These are phyloP conservation scores for Entophlyctis luteolus DNA, from an alignment of 192 early-diverging fungal species.

Conservation along the genomic window DNA sequence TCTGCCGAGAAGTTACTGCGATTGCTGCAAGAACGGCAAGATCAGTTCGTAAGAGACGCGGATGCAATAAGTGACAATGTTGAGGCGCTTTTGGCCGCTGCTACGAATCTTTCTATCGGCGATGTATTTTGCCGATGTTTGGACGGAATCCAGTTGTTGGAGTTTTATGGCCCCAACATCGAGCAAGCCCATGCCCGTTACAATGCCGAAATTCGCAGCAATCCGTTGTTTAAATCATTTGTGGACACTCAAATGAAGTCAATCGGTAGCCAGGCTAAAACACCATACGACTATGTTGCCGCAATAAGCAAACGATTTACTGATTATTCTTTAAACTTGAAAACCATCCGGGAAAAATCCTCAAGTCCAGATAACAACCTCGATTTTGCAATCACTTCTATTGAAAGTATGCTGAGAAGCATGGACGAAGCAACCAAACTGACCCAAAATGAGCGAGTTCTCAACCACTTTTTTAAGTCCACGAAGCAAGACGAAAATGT, in stretches of 20 bases:
- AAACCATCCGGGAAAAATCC: background rate
- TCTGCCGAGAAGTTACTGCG: background rate
- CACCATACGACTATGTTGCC: background rate
- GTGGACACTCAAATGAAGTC: background rate
- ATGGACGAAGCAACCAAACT: slow-evolving; percentile 6
- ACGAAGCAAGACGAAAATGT: background rate
- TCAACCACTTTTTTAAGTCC: background rate
- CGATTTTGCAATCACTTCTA: background rate
- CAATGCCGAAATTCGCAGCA: background rate
- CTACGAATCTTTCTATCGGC: background rate
- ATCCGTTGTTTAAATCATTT: background rate
- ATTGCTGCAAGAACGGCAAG: background rate
- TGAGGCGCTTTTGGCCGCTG: background rate
- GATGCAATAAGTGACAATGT: background rate
- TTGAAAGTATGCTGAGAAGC: background rate
- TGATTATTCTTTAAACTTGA: slow-evolving; percentile 2
- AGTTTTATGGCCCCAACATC: slow-evolving; percentile 1
- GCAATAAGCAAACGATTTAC: background rate
- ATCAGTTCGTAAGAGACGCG: background rate
- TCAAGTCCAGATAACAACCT: background rate
- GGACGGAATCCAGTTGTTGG: background rate
- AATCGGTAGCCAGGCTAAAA: background rate
- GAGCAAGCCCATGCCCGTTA: background rate
- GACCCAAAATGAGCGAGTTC: background rate
- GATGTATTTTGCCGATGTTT: background rate